Evolutionary conservation across 2,329 filamentous ascomycete genomes (phyloP), one percentile per base, ranked within the genome.

Genomic region (Chaetothyriales sp.): DNA sequence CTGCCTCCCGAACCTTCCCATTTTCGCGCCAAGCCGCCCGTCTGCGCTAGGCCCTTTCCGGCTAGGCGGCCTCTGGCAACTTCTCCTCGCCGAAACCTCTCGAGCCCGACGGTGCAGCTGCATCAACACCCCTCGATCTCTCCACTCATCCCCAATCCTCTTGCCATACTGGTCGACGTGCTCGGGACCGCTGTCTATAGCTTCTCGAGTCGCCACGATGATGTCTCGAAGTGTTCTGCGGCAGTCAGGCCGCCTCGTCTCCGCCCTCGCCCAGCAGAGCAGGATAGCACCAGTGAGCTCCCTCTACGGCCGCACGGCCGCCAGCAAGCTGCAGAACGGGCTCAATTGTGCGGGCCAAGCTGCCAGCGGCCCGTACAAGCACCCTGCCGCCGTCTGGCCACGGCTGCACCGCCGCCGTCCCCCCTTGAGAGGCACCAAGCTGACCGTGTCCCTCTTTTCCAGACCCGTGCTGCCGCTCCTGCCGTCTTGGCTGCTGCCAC

Each of bases 191-290:
- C 20, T 5, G 18, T 13, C 37, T 51, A 29, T 43, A 58, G 58
- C 59, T 61, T 60, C 59, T 52, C 51, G 60, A 58, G 67, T 64
- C 71, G 71, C 73, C 77, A 69, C 72, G 71, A 79, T 73, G 77
- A 95, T 97, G 90, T 94, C 95, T 82, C 88, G 90, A 78, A 94
- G 86, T 83, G 89, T 90, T 79, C 81, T 97, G 77, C 83, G 89
- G 79, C 89, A 94, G 81, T 94, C 89, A 74, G 85, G 85, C 78
- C 89, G 89, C 80, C 85, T 86, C 75, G 86, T 90, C 76, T 86
- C 87, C 78, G 88, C 87, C 77, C 82, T 94, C 77, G 87, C 88
- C 84, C 86, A 87, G 70, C 80, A 85, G 69, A 82, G 87, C 80
- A 87, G 89, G 81, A 82, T 94, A 77, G 84, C 84, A 74, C 85